phyloP scores from a whole-genome alignment of 768 basidiomycete genomes.

The Tylopilus vinaceipallidus region DNA sequence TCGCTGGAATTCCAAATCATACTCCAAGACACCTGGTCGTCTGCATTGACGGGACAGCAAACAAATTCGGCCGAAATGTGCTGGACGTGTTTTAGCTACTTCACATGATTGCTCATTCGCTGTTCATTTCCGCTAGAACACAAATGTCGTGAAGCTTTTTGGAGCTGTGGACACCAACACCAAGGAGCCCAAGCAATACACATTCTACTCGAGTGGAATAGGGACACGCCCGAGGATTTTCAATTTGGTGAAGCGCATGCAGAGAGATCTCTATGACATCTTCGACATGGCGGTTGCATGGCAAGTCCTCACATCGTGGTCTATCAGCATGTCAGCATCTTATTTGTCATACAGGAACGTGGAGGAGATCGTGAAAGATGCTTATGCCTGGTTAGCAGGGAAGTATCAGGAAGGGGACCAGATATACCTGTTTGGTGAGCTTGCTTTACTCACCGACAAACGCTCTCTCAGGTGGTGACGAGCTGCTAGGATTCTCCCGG shows the following conservation, averaged over 20 bases:
- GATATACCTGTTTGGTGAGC: neutral
- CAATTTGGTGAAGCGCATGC: constrained; percentile 20
- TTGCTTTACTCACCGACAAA: neutral
- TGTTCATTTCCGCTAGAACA: constrained; percentile 27
- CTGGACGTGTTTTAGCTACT: neutral
- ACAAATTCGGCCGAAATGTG: constrained; percentile 20
- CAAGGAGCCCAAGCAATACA: constrained; percentile 23
- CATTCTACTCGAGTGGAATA: constrained; percentile 38
- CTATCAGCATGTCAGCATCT: too few species aligned
- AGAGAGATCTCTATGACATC: constrained; percentile 15
- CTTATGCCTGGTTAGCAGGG: constrained; percentile 29
- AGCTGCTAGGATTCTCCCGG: constrained; percentile 36
- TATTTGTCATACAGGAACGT: constrained; percentile 30
- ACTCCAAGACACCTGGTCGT: constrained; percentile 15
- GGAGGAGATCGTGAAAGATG: constrained; percentile 29
- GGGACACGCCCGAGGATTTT: constrained; percentile 32
- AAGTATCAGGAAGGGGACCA: neutral
- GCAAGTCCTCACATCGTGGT: constrained; percentile 16
- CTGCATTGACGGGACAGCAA: constrained; percentile 21
- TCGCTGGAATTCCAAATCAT: neutral
- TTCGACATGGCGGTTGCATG: constrained; percentile 37
- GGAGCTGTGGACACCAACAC: constrained; percentile 20
- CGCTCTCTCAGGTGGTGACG: neutral
- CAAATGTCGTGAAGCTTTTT: constrained; percentile 36
- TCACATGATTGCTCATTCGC: neutral